Percentiles rank a stretch among this genome's conserved stretches.
Evolutionary conservation across 1,284 basidiomycete species (phyloP).

Genomic region (Sphagnurus paluster): DNA sequence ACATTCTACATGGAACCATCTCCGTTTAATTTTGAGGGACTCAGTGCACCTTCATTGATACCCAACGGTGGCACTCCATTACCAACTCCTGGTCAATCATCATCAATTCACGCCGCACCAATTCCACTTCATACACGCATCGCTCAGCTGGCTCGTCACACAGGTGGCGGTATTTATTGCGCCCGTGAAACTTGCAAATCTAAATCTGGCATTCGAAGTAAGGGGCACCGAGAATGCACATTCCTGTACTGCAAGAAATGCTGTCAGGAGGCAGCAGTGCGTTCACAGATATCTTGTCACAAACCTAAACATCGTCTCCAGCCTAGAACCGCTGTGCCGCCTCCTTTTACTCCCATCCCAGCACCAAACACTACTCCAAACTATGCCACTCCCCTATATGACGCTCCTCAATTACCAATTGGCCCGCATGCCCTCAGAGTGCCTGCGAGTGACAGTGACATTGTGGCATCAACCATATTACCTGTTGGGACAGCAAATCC

Average conservation of each 20-base stretch:
- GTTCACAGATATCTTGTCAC: neutral
- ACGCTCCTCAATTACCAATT: too few relatives aligned
- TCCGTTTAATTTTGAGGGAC: neutral
- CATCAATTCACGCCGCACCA: neutral
- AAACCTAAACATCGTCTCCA: neutral
- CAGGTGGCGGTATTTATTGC: slow-evolving; percentile 1
- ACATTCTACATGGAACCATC: neutral
- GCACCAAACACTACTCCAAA: neutral
- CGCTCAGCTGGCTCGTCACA: neutral
- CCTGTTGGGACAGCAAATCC: neutral
- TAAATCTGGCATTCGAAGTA: neutral
- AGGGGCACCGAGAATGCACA: neutral
- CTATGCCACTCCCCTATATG: too few relatives aligned
- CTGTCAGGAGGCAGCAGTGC: neutral
- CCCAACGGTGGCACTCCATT: neutral
- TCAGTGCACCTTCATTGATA: too few relatives aligned
- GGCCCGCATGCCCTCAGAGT: too few relatives aligned
- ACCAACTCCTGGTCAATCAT: neutral
- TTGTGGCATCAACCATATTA: too few relatives aligned
- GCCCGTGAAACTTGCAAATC: neutral
- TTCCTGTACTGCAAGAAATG: neutral
- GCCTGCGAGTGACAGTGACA: too few relatives aligned
- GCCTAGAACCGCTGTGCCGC: neutral
- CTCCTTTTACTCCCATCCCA: neutral
- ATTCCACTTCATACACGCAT: neutral